phyloP scores from a whole-genome alignment of 805 yeast species.

The Candida andamanensis region DNA sequence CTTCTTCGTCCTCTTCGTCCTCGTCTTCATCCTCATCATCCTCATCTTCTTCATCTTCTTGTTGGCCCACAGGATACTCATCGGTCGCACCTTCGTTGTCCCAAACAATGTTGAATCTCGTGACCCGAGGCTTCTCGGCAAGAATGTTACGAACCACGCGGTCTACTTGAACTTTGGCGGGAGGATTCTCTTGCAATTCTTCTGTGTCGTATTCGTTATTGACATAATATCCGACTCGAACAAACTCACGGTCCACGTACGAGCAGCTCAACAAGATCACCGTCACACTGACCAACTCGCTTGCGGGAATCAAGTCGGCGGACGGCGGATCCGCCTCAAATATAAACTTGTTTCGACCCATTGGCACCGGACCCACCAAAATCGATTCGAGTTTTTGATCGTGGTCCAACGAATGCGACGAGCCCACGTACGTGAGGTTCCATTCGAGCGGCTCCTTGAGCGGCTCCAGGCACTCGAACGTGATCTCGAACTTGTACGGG shows the following conservation, averaged over 20 bases:
- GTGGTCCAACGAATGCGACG: constrained; percentile 88
- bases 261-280: constrained; percentile 91
- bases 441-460: constrained; percentile 90
- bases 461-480: constrained; percentile 94
- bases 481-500: constrained; percentile 93
- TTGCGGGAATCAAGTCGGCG: constrained; percentile 92
- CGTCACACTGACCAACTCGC: constrained; percentile 91
- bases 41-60: constrained; percentile 57
- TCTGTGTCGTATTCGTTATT: constrained; percentile 95
- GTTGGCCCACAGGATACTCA: constrained; percentile 76
- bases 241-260: constrained; percentile 90
- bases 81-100: constrained; percentile 67
- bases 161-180: constrained; percentile 87
- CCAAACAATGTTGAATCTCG: constrained; percentile 96
- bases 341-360: constrained; percentile 89
- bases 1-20: constrained; percentile 53
- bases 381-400: constrained; percentile 96
- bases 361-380: constrained; percentile 98
- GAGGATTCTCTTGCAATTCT: constrained; percentile 90
- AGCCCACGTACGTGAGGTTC: constrained; percentile 96
- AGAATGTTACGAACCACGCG: constrained; percentile 90
- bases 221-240: constrained; percentile 95
- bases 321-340: constrained; percentile 96
- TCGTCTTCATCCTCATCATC: constrained; percentile 54
- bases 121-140: constrained; percentile 97